These are phyloP conservation scores for Metroxylon sagu DNA, from an alignment of 176 grass and related monocot species.

Conservation along the genomic window DNA sequence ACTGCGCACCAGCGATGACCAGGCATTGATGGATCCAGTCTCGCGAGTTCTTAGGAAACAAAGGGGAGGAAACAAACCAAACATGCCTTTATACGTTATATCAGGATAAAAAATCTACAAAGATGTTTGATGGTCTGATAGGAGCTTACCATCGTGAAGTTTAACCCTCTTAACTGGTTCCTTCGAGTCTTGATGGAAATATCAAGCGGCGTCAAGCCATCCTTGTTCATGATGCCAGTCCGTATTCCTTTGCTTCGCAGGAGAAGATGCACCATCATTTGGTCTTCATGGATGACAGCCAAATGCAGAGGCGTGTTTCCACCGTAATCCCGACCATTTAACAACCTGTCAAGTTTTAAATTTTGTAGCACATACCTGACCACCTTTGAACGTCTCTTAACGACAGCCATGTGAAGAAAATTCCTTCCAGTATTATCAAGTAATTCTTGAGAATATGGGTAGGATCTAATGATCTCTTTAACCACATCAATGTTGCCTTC, in stretches of 20 bases:
- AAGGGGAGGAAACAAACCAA: too few species aligned
- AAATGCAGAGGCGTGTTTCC: slow-evolving; percentile 79
- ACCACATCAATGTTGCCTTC: slow-evolving; percentile 40
- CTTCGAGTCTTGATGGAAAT: too few species aligned
- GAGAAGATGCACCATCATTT: slow-evolving; percentile 46
- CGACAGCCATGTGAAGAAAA: slow-evolving; percentile 54
- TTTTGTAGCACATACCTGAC: slow-evolving; percentile 31
- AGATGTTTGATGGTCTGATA: too few species aligned
- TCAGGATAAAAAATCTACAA: too few species aligned
- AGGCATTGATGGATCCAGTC: too few species aligned
- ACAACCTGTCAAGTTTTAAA: slow-evolving; percentile 36
- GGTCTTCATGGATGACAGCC: slow-evolving; percentile 30
- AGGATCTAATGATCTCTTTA: slow-evolving; percentile 35
- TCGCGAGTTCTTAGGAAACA: too few species aligned
- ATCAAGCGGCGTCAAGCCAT: slow-evolving; percentile 57
- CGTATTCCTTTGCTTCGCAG: slow-evolving; percentile 30
- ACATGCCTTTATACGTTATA: too few species aligned
- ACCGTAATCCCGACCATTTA: slow-evolving; percentile 57
- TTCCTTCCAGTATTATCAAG: slow-evolving; percentile 65
- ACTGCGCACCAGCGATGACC: too few species aligned
- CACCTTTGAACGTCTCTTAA: slow-evolving; percentile 34
- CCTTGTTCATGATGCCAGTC: slow-evolving; percentile 50
- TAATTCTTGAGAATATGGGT: slow-evolving; percentile 55
- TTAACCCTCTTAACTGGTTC: too few species aligned
- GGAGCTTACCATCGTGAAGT: too few species aligned